Evolutionary conservation across 768 basidiomycete genomes (phyloP), one percentile per base, ranked within the genome.

Genomic region (Tricholoma sp.): DNA sequence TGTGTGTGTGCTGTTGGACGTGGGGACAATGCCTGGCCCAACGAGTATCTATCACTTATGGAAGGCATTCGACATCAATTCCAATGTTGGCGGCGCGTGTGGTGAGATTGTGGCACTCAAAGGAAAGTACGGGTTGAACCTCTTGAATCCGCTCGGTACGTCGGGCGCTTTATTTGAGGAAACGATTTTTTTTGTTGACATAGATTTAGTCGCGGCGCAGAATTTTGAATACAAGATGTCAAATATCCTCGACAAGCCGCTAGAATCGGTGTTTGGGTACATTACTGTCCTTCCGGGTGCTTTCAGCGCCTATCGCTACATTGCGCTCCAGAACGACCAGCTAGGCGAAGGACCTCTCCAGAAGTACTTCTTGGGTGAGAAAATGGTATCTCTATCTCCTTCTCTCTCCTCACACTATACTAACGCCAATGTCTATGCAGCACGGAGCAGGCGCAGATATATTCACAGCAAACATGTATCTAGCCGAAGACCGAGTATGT

Each of bases 301-400:
- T 1, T 96, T 96, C 72, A 92, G 88, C 57, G 94, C 94, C 2
- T 96, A 94, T 68, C 74, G 90, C 49, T 91, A 95, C 67, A 91
- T 94, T 57, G 94, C 94, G 9, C 68, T 98, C 53, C 90, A 94
- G 73, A 97, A 98, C 65, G 92, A 96, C 57, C 66, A 71, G 0
- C 76, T 67, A 20, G 95, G 94, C 0, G 84, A 94, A 63, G 96
- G 95, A 0, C 96, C 93, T 0, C 65, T 98, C 62, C 89, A 93
- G 65, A 93, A 96, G 71, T 98, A 99, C 74, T 99, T 99, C 78
- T 74, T 97, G 20, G 97, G 97, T 5, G 97, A 99, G 77, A 93
- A 87, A 65, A 88, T 97, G 87, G 84, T 85, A 55, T 34, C 77
- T 62, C 17, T 12, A 13, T 17, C 45, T 60, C 52, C 52, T 31